Percentiles rank a stretch among this genome's conserved stretches.
phyloP scores from a whole-genome alignment of 345 rosid genomes.

The Heritiera fomes region DNA sequence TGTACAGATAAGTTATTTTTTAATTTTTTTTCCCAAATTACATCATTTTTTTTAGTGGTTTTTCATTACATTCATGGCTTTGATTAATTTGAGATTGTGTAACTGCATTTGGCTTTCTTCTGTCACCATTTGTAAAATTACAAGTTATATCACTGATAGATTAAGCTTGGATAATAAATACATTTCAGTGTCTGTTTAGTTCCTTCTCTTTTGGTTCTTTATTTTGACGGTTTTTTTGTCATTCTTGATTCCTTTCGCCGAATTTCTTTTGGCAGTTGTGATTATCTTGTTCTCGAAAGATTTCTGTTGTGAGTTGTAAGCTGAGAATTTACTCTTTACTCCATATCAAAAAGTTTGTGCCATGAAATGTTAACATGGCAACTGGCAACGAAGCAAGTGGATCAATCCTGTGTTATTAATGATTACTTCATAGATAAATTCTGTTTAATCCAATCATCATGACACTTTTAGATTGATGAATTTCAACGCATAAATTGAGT shows the following conservation, averaged over 20 bases:
- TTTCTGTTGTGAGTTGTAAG: too few species aligned
- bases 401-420: too few species aligned
- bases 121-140: background rate
- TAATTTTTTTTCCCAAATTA: conserved; percentile 12
- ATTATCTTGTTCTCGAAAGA: background rate
- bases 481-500: too few species aligned
- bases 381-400: too few species aligned
- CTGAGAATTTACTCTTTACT: too few species aligned
- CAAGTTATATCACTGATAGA: background rate
- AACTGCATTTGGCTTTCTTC: background rate
- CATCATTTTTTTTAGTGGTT: conserved; percentile 23
- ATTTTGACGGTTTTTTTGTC: too few species aligned
- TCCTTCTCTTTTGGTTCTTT: background rate
- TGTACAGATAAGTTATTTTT: conserved; percentile 22
- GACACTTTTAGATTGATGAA: too few species aligned
- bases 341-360: too few species aligned
- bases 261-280: background rate
- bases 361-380: too few species aligned
- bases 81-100: background rate
- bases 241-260: background rate
- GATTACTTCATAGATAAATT: too few species aligned
- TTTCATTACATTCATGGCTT: conserved; percentile 46
- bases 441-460: too few species aligned
- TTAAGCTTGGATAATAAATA: conserved; percentile 1
- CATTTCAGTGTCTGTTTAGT: background rate